These are phyloP conservation scores for Nitzschia sp. DNA, from an alignment of 108 stramenopile genomes.

Conservation along the genomic window DNA sequence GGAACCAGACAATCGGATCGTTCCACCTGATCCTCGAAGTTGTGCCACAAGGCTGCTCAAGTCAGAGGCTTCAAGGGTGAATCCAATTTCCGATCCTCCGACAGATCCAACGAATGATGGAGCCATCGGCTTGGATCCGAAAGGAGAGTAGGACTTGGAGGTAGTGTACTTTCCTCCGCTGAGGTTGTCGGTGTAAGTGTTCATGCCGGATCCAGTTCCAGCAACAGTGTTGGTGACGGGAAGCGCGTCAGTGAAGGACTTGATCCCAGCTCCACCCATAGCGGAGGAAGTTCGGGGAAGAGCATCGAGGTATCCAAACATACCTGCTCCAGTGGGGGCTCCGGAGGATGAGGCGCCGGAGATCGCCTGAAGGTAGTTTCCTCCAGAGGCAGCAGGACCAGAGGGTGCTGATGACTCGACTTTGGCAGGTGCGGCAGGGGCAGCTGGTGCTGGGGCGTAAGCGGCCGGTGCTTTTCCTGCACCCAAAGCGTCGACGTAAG, in stretches of 20 bases:
- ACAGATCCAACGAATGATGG: slow-evolving; percentile 18
- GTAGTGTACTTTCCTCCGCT: slow-evolving; percentile 12
- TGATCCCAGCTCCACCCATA: slow-evolving; percentile 22
- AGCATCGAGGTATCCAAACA: slow-evolving; percentile 13
- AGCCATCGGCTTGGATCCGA: slow-evolving; percentile 6
- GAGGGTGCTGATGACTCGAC: slow-evolving; percentile 1
- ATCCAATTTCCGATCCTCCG: slow-evolving; percentile 10
- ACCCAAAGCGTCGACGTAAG: slow-evolving; percentile 16
- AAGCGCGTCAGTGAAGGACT: slow-evolving; percentile 13
- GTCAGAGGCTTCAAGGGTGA: slow-evolving; percentile 31
- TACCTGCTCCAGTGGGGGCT: slow-evolving; percentile 11
- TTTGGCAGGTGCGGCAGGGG: slow-evolving; percentile 8
- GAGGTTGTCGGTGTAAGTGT: slow-evolving; percentile 23
- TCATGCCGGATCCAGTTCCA: slow-evolving; percentile 25
- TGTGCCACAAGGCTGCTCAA: slow-evolving; percentile 17
- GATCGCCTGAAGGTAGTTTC: slow-evolving; percentile 25
- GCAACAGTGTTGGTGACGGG: slow-evolving; percentile 4
- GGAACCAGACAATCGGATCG: slow-evolving; percentile 28
- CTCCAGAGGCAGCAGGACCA: not conserved
- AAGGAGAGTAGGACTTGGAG: slow-evolving; percentile 21
- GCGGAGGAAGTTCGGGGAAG: slow-evolving; percentile 3
- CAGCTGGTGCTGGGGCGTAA: not conserved
- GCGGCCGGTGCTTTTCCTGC: not conserved
- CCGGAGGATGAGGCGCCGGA: not conserved
- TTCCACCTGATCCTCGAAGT: slow-evolving; percentile 12